Percentiles rank a stretch among this genome's conserved stretches.
These are phyloP conservation scores for Linum trigynum DNA, from an alignment of 345 rosid species.

Conservation along the genomic window DNA sequence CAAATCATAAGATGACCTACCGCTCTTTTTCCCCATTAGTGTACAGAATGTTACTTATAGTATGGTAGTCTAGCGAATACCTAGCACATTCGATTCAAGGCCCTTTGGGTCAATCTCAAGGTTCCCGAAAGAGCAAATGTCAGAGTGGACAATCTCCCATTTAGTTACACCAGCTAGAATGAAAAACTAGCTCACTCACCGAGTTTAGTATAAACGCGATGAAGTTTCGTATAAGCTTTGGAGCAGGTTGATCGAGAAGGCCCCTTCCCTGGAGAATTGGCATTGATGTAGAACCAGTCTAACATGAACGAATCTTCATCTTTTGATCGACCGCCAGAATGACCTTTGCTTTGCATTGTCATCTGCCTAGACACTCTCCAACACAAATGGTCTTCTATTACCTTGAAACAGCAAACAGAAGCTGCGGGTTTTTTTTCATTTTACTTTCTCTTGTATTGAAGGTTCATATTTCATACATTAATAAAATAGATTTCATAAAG, in stretches of 20 bases:
- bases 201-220: conserved; percentile 65
- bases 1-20: conserved; percentile 22
- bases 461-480: neutral
- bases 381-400: conserved; percentile 67
- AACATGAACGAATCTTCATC: neutral
- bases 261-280: conserved; percentile 46
- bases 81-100: conserved; percentile 92
- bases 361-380: conserved; percentile 93
- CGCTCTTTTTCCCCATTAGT: conserved; percentile 80
- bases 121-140: conserved; percentile 6
- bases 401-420: conserved; percentile 40
- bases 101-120: conserved; percentile 87
- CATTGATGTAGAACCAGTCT: too few species aligned
- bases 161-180: neutral
- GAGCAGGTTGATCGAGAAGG: conserved; percentile 91
- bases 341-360: conserved; percentile 85
- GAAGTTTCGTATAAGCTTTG: conserved; percentile 64
- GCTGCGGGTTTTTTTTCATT: neutral
- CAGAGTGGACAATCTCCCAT: conserved; percentile 1
- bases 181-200: conserved; percentile 33
- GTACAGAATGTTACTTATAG: conserved; percentile 78
- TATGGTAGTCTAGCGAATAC: conserved; percentile 91
- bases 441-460: neutral
- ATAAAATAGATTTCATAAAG: neutral
- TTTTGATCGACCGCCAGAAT: conserved; percentile 11